These are phyloP conservation scores for Trichoderma sp. DNA, from an alignment of 2,329 filamentous ascomycete genomes.

Conservation along the genomic window DNA sequence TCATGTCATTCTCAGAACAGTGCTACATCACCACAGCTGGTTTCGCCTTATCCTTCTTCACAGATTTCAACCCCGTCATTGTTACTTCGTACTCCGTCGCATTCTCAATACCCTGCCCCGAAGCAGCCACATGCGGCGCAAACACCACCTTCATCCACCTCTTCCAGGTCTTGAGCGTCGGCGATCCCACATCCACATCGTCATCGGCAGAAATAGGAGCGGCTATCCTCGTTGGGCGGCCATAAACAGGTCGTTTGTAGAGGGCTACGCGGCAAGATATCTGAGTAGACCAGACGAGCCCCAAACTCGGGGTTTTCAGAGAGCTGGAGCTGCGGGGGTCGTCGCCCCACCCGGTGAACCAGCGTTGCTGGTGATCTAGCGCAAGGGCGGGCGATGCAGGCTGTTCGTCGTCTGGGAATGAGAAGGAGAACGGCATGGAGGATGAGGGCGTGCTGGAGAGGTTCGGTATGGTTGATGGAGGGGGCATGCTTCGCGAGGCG, in stretches of 20 bases:
- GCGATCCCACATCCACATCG: conserved; percentile 41
- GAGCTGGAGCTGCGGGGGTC: conserved; percentile 46
- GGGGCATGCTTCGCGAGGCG: conserved; percentile 44
- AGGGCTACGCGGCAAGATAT: conserved; percentile 79
- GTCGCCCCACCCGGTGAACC: conserved; percentile 95
- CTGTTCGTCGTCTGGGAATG: conserved; percentile 31
- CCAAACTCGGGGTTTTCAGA: conserved; percentile 81
- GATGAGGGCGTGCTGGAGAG: conserved; percentile 39
- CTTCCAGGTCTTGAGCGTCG: conserved; percentile 59
- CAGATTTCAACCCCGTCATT: conserved; percentile 57
- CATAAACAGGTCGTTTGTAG: conserved; percentile 65
- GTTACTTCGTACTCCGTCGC: conserved; percentile 74
- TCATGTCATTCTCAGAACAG: background rate
- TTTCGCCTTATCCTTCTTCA: conserved; percentile 21
- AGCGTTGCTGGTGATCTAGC: conserved; percentile 86
- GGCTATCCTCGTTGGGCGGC: conserved; percentile 36
- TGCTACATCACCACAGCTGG: background rate
- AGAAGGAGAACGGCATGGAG: conserved; percentile 36
- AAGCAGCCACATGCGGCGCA: conserved; percentile 67
- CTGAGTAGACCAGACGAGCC: conserved; percentile 88
- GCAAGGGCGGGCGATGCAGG: conserved; percentile 56
- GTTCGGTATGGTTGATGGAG: conserved; percentile 29
- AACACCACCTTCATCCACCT: conserved; percentile 89
- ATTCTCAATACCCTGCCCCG: conserved; percentile 46
- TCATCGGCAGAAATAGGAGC: conserved; percentile 39